Percentiles rank a stretch among this genome's conserved stretches.
Conservation (phyloP, 768 basidiomycete species). For the Russula abietina region DNA sequence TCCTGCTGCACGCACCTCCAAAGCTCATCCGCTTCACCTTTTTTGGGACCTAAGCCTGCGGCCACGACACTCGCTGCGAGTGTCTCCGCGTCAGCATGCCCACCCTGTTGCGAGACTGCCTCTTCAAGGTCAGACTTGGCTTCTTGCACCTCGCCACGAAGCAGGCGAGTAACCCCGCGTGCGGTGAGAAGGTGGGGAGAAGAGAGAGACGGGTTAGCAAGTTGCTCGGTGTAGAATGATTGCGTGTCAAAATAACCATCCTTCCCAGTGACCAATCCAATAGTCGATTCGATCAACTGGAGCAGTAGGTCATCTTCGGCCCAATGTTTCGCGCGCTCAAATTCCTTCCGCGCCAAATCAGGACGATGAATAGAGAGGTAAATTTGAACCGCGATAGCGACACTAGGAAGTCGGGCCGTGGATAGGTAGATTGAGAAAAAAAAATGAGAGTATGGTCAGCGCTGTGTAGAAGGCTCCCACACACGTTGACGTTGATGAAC, state of each 20-base stretch:
- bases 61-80: constrained; percentile 63
- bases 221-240: constrained; percentile 76
- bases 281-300: constrained; percentile 82
- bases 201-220: constrained; percentile 71
- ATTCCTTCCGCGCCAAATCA: constrained; percentile 82
- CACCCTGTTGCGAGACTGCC: constrained; percentile 52
- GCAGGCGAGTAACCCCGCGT: constrained; percentile 73
- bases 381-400: constrained; percentile 77
- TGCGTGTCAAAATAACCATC: constrained; percentile 52
- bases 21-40: constrained; percentile 55
- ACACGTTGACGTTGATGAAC: constrained; percentile 3
- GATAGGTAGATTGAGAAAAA: not conserved
- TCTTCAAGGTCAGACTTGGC: constrained; percentile 82
- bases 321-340: constrained; percentile 75
- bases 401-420: constrained; percentile 40
- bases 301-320: constrained; percentile 87
- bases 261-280: constrained; percentile 68
- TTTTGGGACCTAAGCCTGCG: constrained; percentile 53
- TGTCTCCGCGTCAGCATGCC: constrained; percentile 51
- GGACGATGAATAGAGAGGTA: constrained; percentile 86
- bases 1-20: constrained; percentile 52
- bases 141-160: constrained; percentile 65
- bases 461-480: constrained; percentile 14
- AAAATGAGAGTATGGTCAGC: not conserved
- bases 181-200: constrained; percentile 70